These are phyloP conservation scores for Camelina neglecta DNA, from an alignment of 345 rosid species.

Conservation along the genomic window DNA sequence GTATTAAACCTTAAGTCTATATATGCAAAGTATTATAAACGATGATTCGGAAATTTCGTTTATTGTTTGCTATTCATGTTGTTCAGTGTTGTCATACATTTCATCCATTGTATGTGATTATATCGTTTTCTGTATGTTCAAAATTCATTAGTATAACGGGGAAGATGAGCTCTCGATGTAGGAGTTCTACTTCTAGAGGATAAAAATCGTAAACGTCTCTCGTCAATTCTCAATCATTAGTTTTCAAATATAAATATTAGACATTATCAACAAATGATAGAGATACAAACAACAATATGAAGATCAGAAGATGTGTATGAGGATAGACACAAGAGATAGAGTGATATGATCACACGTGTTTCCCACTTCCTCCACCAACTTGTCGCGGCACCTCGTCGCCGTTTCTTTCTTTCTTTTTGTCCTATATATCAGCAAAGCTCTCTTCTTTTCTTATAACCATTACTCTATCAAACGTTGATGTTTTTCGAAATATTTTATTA, in stretches of 20 bases:
- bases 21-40: background rate
- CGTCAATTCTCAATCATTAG: conserved; percentile 1
- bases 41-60: background rate
- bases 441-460: background rate
- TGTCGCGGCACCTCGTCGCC: conserved; percentile 46
- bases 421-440: background rate
- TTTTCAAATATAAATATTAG: background rate
- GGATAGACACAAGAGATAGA: conserved; percentile 41
- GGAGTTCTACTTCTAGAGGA: background rate
- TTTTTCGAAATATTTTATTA: background rate
- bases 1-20: background rate
- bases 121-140: too few species aligned
- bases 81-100: too few species aligned
- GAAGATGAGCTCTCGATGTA: background rate
- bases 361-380: conserved; percentile 31
- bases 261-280: conserved; percentile 18
- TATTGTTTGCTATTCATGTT: background rate
- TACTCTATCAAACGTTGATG: background rate
- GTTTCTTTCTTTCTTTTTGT: conserved; percentile 21
- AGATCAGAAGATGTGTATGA: conserved; percentile 13
- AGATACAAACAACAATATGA: background rate
- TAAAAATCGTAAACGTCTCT: conserved; percentile 6
- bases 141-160: background rate
- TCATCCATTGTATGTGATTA: too few species aligned
- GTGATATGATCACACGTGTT: conserved; percentile 42